phyloP scores from a whole-genome alignment of 2,329 filamentous ascomycete genomes.

The Triangularia setosa region DNA sequence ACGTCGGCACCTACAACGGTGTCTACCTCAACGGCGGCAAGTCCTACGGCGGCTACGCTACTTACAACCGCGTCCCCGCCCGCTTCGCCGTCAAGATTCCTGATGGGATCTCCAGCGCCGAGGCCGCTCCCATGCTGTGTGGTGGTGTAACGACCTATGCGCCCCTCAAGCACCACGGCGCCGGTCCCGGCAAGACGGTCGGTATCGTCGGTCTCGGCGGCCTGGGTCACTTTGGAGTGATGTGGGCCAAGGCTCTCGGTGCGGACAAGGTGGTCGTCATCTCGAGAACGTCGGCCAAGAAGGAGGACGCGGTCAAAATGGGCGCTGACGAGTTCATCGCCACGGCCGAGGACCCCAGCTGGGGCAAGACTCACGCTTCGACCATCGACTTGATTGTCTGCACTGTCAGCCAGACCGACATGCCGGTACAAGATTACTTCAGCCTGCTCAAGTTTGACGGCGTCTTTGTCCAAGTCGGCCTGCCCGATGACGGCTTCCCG shows the following conservation, averaged over 20 bases:
- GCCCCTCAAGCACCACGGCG: constrained; percentile 59
- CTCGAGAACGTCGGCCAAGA: constrained; percentile 51
- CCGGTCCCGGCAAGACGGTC: constrained; percentile 64
- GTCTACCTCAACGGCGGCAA: constrained; percentile 51
- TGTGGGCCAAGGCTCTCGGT: constrained; percentile 65
- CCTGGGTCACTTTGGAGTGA: constrained; percentile 64
- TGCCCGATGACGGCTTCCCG: constrained; percentile 53
- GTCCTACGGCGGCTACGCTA: constrained; percentile 54
- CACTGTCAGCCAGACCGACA: constrained; percentile 49
- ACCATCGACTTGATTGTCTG: constrained; percentile 57
- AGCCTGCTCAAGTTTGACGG: constrained; percentile 59
- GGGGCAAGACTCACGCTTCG: constrained; percentile 48
- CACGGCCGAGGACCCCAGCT: constrained; percentile 48
- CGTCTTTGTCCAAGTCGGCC: constrained; percentile 27
- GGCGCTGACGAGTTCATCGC: constrained; percentile 51
- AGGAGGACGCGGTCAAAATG: constrained; percentile 52
- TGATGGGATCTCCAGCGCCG: constrained; percentile 37
- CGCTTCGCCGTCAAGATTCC: constrained; percentile 49
- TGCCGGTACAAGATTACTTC: constrained; percentile 63
- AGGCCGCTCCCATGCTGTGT: constrained; percentile 63
- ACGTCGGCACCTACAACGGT: constrained; percentile 51
- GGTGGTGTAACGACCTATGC: constrained; percentile 64
- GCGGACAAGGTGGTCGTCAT: constrained; percentile 59
- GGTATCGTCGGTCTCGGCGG: constrained; percentile 67
- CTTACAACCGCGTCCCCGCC: constrained; percentile 33